Evolutionary conservation across 2,329 filamentous ascomycete genomes (phyloP).

Genomic region (Aspergillus ustus): DNA sequence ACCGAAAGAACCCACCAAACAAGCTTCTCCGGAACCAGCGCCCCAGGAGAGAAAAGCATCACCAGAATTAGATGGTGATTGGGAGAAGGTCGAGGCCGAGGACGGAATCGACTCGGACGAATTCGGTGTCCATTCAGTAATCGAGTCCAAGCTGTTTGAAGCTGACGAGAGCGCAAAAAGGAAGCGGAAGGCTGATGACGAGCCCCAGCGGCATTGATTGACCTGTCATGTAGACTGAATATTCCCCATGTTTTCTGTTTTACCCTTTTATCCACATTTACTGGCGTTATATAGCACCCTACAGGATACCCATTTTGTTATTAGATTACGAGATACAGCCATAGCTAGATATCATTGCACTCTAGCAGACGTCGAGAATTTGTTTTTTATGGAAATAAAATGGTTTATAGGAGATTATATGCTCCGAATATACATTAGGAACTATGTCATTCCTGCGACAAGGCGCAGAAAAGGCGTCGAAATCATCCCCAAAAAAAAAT

Average conservation of each 20-base stretch:
- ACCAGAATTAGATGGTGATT: constrained; percentile 43
- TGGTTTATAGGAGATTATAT: constrained; percentile 10
- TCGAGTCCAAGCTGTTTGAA: constrained; percentile 39
- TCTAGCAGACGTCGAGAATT: neutral
- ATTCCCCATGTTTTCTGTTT: neutral
- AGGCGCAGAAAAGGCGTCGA: neutral
- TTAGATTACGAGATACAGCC: neutral
- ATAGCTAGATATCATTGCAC: constrained; percentile 2
- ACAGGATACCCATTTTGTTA: constrained; percentile 17
- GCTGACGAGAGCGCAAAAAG: constrained; percentile 26
- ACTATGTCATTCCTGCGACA: neutral
- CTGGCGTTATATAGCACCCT: neutral
- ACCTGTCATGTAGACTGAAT: neutral
- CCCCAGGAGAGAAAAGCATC: neutral
- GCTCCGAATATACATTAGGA: constrained; percentile 11
- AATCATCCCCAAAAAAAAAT: neutral
- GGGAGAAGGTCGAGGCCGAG: constrained; percentile 47
- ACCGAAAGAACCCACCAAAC: neutral
- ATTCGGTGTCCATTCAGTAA: constrained; percentile 36
- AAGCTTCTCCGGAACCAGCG: neutral
- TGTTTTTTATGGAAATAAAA: constrained; percentile 6
- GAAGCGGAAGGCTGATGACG: constrained; percentile 40
- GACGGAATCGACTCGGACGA: constrained; percentile 39
- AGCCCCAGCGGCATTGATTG: constrained; percentile 26
- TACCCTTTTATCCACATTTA: constrained; percentile 18